These are phyloP conservation scores for Neurospora tetrasperma DNA, from an alignment of 495 filamentous ascomycete species.

Conservation along the genomic window DNA sequence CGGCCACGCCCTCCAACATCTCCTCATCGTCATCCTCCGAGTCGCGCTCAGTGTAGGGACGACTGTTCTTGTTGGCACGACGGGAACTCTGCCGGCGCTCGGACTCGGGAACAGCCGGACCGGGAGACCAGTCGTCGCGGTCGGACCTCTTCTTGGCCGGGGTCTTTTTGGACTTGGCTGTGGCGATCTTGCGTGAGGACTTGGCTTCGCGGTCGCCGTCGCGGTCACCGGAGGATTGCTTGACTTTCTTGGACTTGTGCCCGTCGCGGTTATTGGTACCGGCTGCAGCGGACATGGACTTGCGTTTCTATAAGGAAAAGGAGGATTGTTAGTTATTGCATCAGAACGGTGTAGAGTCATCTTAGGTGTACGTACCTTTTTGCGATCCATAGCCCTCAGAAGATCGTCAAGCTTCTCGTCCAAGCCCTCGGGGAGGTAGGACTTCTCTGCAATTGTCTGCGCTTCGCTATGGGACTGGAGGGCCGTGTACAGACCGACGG, in stretches of 20 bases:
- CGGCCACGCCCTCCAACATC: slow-evolving; percentile 44
- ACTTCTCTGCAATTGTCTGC: slow-evolving; percentile 72
- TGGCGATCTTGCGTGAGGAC: slow-evolving; percentile 8
- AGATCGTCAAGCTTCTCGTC: slow-evolving; percentile 67
- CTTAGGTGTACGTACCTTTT: slow-evolving; percentile 34
- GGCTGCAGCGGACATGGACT: slow-evolving; percentile 13
- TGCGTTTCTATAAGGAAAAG: slow-evolving; percentile 35
- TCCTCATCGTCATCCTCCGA: slow-evolving; percentile 45
- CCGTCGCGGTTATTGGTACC: slow-evolving; percentile 25
- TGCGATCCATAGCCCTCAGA: slow-evolving; percentile 41
- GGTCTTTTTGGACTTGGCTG: slow-evolving; percentile 24
- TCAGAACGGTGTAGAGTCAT: not conserved
- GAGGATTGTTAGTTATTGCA: slow-evolving; percentile 1
- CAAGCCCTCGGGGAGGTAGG: slow-evolving; percentile 70
- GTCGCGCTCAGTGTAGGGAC: slow-evolving; percentile 39
- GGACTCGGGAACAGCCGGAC: slow-evolving; percentile 19
- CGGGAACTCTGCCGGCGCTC: slow-evolving; percentile 45
- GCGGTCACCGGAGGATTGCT: slow-evolving; percentile 5
- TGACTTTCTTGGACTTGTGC: slow-evolving; percentile 15
- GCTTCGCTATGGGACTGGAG: slow-evolving; percentile 69
- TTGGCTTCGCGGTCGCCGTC: slow-evolving; percentile 2
- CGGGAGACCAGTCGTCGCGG: slow-evolving; percentile 10
- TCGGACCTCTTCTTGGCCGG: slow-evolving; percentile 26
- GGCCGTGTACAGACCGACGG: slow-evolving; percentile 62
- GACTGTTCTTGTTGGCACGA: slow-evolving; percentile 20